These are phyloP conservation scores for Saccharomyces hybrid DNA, from an alignment of 1,139 yeast species.

Conservation along the genomic window DNA sequence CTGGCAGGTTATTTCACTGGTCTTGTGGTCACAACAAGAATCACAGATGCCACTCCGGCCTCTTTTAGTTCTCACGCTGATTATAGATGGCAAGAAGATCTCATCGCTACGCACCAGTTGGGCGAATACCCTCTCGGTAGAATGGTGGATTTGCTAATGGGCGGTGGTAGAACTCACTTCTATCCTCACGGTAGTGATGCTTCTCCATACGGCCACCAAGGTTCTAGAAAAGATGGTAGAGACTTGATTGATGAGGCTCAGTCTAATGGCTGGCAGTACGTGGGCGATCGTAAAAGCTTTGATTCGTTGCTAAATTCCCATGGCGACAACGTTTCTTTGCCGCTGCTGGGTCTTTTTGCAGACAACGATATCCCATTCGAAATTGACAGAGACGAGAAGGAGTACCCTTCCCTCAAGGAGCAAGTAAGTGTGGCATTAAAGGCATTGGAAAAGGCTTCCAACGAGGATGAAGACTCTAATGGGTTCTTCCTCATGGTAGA, in stretches of 20 bases:
- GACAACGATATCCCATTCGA: slow-evolving; percentile 73
- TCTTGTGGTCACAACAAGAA: slow-evolving; percentile 75
- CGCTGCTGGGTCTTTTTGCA: slow-evolving; percentile 66
- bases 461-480: slow-evolving; percentile 43
- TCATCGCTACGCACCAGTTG: slow-evolving; percentile 77
- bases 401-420: slow-evolving; percentile 68
- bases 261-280: slow-evolving; percentile 59
- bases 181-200: slow-evolving; percentile 36
- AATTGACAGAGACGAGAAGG: slow-evolving; percentile 52
- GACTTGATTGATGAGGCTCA: slow-evolving; percentile 57
- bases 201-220: slow-evolving; percentile 37
- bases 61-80: slow-evolving; percentile 68
- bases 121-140: slow-evolving; percentile 73
- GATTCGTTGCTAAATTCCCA: slow-evolving; percentile 38
- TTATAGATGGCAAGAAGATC: slow-evolving; percentile 61
- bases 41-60: slow-evolving; percentile 88
- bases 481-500: slow-evolving; percentile 80
- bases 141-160: slow-evolving; percentile 72
- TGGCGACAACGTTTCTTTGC: slow-evolving; percentile 58
- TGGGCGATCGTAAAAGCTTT: slow-evolving; percentile 48
- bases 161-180: slow-evolving; percentile 84
- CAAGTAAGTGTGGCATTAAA: slow-evolving; percentile 62
- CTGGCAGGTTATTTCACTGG: slow-evolving; percentile 72
- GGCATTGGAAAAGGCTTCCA: slow-evolving; percentile 55
- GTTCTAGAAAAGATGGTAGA: slow-evolving; percentile 61